Evolutionary conservation across 345 rosid species (phyloP).

Genomic region (Ceriops decandra): DNA sequence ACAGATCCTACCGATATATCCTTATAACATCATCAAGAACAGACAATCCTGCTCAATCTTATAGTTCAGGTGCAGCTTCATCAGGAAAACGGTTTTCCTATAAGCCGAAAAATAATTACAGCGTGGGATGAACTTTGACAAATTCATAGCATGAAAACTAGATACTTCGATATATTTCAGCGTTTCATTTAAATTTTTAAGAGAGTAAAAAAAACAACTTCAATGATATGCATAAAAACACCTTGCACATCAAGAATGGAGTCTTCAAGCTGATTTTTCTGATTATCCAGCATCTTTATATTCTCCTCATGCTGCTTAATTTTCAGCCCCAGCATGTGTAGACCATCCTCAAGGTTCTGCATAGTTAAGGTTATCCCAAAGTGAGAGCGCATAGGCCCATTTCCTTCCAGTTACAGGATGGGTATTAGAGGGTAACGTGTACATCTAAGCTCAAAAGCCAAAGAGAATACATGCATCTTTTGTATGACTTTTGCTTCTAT

Average conservation of each 20-base stretch:
- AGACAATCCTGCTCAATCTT: neutral
- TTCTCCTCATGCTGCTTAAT: conserved; percentile 67
- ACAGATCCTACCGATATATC: neutral
- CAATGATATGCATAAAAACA: conserved; percentile 8
- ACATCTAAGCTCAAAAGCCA: neutral
- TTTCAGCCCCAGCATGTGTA: conserved; percentile 49
- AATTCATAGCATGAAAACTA: neutral
- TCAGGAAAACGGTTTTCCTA: neutral
- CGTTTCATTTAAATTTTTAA: neutral
- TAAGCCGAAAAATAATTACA: neutral
- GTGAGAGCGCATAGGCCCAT: neutral
- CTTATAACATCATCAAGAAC: neutral
- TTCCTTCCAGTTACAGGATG: neutral
- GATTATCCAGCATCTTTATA: conserved; percentile 41
- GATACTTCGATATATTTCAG: neutral
- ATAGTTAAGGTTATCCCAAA: conserved; percentile 8
- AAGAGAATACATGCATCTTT: neutral
- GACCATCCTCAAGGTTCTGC: conserved; percentile 73
- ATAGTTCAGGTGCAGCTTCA: neutral
- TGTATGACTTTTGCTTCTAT: neutral
- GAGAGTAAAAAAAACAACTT: neutral
- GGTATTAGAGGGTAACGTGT: neutral
- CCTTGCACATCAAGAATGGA: conserved; percentile 66
- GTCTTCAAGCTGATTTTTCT: conserved; percentile 54
- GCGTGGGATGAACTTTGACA: neutral